phyloP scores from a whole-genome alignment of 345 rosid genomes.

The Moricandia arvensis region DNA sequence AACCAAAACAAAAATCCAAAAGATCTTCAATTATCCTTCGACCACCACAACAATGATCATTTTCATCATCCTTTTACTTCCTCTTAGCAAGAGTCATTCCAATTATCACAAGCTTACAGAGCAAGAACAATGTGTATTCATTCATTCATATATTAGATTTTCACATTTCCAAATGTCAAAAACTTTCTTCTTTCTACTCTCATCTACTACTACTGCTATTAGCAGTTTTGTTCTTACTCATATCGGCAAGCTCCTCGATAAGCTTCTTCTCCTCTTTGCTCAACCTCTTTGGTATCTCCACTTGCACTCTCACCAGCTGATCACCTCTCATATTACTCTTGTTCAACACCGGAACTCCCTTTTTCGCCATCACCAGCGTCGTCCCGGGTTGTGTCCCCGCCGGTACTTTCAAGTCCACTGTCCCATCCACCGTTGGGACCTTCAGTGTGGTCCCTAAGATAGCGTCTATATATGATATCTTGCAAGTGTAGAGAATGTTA shows the following conservation, averaged over 20 bases:
- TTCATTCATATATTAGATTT: background rate
- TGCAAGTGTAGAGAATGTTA: constrained; percentile 79
- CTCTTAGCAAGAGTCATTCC: constrained; percentile 1
- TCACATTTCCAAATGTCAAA: constrained; percentile 28
- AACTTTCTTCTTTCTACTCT: constrained; percentile 19
- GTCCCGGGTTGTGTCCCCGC: constrained; percentile 89
- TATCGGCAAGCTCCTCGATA: constrained; percentile 80
- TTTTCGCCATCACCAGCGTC: constrained; percentile 91
- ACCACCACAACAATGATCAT: constrained; percentile 16
- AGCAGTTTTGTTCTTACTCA: constrained; percentile 78
- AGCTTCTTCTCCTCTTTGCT: constrained; percentile 88
- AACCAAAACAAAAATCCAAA: background rate
- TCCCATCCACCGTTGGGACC: constrained; percentile 89
- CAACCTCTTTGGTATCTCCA: constrained; percentile 93
- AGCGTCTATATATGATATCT: constrained; percentile 86
- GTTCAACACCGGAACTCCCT: constrained; percentile 87
- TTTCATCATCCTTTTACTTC: background rate
- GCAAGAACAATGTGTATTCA: constrained; percentile 7
- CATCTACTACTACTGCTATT: constrained; percentile 30
- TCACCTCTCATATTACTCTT: constrained; percentile 89
- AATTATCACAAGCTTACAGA: background rate
- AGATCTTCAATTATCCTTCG: background rate
- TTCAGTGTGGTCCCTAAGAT: constrained; percentile 81
- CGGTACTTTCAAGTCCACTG: constrained; percentile 89
- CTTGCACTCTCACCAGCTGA: constrained; percentile 95